Evolutionary conservation across 768 basidiomycete species (phyloP).

Genomic region (Leccinum incarnatum): DNA sequence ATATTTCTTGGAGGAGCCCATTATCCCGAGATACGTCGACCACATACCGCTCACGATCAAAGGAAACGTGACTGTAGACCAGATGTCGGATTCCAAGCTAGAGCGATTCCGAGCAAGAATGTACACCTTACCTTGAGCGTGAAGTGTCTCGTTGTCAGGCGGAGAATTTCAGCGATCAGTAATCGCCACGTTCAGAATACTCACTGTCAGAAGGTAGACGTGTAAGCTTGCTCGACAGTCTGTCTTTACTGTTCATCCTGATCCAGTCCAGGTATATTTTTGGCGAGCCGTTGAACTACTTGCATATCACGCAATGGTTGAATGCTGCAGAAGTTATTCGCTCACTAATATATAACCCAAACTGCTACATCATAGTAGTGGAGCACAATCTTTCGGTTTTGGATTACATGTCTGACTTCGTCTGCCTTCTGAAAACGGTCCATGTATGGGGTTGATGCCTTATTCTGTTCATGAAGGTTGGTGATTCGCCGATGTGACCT

Average conservation of each 20-base stretch:
- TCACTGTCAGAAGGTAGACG: slow-evolving; percentile 73
- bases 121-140: slow-evolving; percentile 70
- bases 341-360: slow-evolving; percentile 63
- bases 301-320: slow-evolving; percentile 94
- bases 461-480: slow-evolving; percentile 94
- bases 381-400: slow-evolving; percentile 98
- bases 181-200: slow-evolving; percentile 54
- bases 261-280: slow-evolving; percentile 80
- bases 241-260: background rate
- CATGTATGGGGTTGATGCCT: slow-evolving; percentile 95
- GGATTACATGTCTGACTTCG: slow-evolving; percentile 92
- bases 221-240: slow-evolving; percentile 51
- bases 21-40: slow-evolving; percentile 99
- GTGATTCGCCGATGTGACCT: slow-evolving; percentile 15
- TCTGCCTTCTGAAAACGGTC: slow-evolving; percentile 97
- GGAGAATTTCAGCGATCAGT: slow-evolving; percentile 92
- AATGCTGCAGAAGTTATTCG: slow-evolving; percentile 95
- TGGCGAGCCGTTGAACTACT: slow-evolving; percentile 97
- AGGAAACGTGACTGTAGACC: slow-evolving; percentile 75
- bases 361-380: slow-evolving; percentile 84
- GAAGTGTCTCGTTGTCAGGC: slow-evolving; percentile 86
- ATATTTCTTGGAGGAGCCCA: slow-evolving; percentile 94
- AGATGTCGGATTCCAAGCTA: slow-evolving; percentile 90
- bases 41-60: slow-evolving; percentile 97
- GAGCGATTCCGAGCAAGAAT: slow-evolving; percentile 82